These are phyloP conservation scores for Pleurotus citrinopileatus DNA, from an alignment of 768 basidiomycete species.

Conservation along the genomic window DNA sequence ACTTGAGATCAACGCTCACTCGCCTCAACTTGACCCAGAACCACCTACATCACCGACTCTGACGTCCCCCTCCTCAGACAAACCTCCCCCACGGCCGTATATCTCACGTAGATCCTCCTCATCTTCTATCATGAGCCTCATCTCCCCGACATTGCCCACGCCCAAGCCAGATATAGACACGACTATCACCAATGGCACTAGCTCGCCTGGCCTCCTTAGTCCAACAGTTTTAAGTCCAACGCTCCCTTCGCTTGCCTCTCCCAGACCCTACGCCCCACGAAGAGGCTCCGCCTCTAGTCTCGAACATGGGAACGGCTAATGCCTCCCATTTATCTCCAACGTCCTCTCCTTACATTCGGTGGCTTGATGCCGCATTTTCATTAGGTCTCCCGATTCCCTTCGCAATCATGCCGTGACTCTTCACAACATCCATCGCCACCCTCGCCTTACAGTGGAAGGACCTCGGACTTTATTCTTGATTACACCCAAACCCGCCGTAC, in stretches of 20 bases:
- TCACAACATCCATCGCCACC: too few species aligned
- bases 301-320: too few species aligned
- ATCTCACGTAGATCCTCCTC: conserved; percentile 55
- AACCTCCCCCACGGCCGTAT: conserved; percentile 56
- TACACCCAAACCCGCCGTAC: too few species aligned
- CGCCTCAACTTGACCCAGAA: conserved; percentile 16
- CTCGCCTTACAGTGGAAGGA: too few species aligned
- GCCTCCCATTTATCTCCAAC: too few species aligned
- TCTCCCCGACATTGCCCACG: conserved; percentile 31
- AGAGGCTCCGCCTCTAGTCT: conserved; percentile 6
- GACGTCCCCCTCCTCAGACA: conserved; percentile 30
- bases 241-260: conserved; percentile 6
- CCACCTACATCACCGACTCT: conserved; percentile 17
- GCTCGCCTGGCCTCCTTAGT: conserved; percentile 13
- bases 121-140: conserved; percentile 36
- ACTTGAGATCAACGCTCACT: conserved; percentile 29
- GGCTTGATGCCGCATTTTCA: too few species aligned
- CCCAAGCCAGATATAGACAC: conserved; percentile 13
- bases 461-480: too few species aligned
- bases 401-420: too few species aligned
- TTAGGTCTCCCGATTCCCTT: too few species aligned
- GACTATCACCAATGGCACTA: conserved; percentile 16
- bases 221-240: conserved; percentile 10
- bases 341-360: too few species aligned
- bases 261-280: conserved; percentile 1